Percentiles rank a stretch among this genome's conserved stretches.
Conservation (phyloP, 129 eudicot genomes). For the Flaveria brownii region DNA sequence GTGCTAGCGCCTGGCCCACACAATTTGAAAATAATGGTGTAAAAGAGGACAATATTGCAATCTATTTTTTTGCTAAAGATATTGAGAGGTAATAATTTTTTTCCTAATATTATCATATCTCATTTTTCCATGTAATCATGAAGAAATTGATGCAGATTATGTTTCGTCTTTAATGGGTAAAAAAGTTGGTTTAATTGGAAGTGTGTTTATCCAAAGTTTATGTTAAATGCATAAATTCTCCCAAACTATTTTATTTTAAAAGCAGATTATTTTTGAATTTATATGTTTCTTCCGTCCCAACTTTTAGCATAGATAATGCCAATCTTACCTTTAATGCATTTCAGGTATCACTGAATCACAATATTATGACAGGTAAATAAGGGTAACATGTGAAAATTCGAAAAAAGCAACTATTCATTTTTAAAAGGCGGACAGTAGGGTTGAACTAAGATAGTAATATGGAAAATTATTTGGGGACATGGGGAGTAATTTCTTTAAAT, state of each 20-base stretch:
- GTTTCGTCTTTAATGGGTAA: not conserved
- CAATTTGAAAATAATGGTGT: slow-evolving; percentile 71
- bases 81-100: slow-evolving; percentile 51
- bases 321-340: no score
- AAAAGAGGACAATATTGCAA: slow-evolving; percentile 66
- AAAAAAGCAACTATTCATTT: no score
- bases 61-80: slow-evolving; percentile 89
- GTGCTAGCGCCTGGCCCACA: slow-evolving; percentile 73
- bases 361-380: not conserved
- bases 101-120: not conserved
- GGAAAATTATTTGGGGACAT: not conserved
- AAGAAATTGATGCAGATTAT: not conserved
- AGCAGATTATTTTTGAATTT: no score
- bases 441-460: not conserved
- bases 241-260: not conserved
- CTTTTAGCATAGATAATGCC: no score
- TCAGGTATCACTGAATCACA: not conserved
- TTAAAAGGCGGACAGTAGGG: not conserved
- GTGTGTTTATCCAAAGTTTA: not conserved
- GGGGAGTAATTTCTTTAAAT: not conserved
- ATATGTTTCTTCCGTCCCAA: no score
- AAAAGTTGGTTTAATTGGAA: not conserved
- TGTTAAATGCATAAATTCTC: not conserved
- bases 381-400: not conserved
- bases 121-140: not conserved